A percentile compares a stretch with the other conserved stretches of the same genome.
Conservation (phyloP, 768 basidiomycete genomes). For the Trametes cinnabarina region DNA sequence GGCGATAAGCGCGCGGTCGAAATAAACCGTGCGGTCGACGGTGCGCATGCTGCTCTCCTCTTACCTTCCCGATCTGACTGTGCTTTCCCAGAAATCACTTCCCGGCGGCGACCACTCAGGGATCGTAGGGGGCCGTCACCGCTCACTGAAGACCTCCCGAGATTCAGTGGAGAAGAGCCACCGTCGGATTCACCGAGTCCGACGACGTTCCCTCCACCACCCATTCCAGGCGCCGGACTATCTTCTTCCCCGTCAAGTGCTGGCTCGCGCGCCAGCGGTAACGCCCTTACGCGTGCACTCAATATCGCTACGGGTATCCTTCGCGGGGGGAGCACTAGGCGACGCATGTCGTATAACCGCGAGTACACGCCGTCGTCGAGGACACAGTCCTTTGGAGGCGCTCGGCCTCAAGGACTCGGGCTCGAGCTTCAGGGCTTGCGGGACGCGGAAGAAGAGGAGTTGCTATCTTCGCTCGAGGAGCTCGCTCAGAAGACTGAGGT, state of each 20-base stretch:
- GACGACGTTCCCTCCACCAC: constrained; percentile 68
- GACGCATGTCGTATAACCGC: constrained; percentile 36
- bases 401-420: constrained; percentile 24
- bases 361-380: constrained; percentile 47
- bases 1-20: constrained; percentile 89
- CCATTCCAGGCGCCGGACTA: constrained; percentile 46
- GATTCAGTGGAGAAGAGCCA: constrained; percentile 36
- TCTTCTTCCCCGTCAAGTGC: constrained; percentile 64
- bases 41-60: constrained; percentile 40
- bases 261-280: constrained; percentile 63
- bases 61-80: neutral
- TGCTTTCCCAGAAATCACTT: constrained; percentile 53
- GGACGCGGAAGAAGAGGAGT: constrained; percentile 77
- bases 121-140: constrained; percentile 54
- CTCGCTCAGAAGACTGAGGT: constrained; percentile 96
- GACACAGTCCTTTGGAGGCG: constrained; percentile 47
- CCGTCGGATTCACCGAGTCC: constrained; percentile 25
- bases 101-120: constrained; percentile 56
- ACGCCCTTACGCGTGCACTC: constrained; percentile 77
- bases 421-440: constrained; percentile 40
- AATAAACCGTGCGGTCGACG: constrained; percentile 89
- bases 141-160: constrained; percentile 41
- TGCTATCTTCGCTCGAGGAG: constrained; percentile 82
- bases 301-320: constrained; percentile 79
- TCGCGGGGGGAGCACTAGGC: constrained; percentile 54